These are phyloP conservation scores for Chlorella sp. DNA, from an alignment of 139 green algal species.

Conservation along the genomic window DNA sequence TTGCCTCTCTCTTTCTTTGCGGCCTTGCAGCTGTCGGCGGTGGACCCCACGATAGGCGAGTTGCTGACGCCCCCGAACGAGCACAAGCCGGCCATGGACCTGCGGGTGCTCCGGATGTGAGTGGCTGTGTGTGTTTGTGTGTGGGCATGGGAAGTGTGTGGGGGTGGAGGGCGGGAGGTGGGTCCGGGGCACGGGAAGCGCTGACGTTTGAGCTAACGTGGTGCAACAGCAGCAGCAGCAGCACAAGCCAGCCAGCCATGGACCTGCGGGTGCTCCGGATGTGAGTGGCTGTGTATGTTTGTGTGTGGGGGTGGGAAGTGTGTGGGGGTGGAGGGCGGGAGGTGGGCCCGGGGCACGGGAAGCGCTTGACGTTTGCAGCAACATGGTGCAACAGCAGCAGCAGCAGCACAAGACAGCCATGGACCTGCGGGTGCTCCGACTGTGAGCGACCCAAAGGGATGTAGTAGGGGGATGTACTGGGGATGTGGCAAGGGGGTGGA, in stretches of 20 bases:
- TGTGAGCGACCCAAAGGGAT: not conserved
- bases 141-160: not conserved
- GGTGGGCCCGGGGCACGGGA: too few species aligned
- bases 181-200: too few species aligned
- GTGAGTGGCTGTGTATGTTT: constrained; percentile 3
- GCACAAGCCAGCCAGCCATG: constrained; percentile 32
- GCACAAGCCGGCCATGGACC: constrained; percentile 35
- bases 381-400: too few species aligned
- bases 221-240: too few species aligned
- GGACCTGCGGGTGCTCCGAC: constrained; percentile 25
- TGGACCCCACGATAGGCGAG: not conserved
- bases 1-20: not conserved
- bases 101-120: constrained; percentile 24
- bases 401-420: constrained; percentile 37
- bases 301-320: not conserved
- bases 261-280: constrained; percentile 28
- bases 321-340: not conserved
- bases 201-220: too few species aligned
- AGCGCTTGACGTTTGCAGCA: too few species aligned
- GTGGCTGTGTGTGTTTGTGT: too few species aligned
- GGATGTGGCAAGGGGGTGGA: too few species aligned
- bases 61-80: not conserved
- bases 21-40: not conserved
- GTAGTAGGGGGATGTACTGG: too few species aligned
- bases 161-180: not conserved